A percentile compares a stretch with the other conserved stretches of the same genome.
phyloP scores from a whole-genome alignment of 1,139 yeast genomes.

The Suhomyces wounanorum region DNA sequence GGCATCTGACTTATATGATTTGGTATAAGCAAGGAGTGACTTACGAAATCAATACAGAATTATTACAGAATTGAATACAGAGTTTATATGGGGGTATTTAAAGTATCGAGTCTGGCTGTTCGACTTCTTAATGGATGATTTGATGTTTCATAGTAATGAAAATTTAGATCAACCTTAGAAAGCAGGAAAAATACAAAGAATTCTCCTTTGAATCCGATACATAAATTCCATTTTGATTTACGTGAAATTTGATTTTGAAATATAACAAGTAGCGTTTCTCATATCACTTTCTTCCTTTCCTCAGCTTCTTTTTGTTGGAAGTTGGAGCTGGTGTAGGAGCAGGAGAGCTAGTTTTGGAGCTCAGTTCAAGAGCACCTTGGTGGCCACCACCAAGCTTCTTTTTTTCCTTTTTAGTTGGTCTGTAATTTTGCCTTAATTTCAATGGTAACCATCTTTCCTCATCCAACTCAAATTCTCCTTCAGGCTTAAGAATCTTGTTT shows the following conservation, averaged over 20 bases:
- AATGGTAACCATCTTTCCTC: constrained; percentile 88
- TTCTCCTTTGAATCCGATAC: no score
- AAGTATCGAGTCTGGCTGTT: no score
- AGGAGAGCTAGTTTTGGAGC: constrained; percentile 27
- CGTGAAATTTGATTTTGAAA: not conserved
- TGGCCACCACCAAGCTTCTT: constrained; percentile 65
- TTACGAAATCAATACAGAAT: not conserved
- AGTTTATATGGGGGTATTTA: not conserved
- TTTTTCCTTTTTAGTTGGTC: constrained; percentile 68
- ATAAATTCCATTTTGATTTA: no score
- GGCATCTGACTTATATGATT: no score
- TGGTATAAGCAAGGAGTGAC: no score
- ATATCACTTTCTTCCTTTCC: constrained; percentile 45
- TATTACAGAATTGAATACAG: not conserved
- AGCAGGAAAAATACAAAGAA: no score
- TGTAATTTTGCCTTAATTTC: constrained; percentile 81
- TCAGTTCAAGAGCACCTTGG: constrained; percentile 63
- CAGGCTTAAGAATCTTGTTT: constrained; percentile 37
- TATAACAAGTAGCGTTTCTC: not conserved
- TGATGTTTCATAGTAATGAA: no score
- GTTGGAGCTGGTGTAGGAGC: constrained; percentile 24
- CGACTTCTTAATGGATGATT: no score
- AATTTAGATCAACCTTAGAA: no score
- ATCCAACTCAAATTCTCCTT: constrained; percentile 35
- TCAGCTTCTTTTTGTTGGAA: constrained; percentile 28